A percentile compares a stretch with the other conserved stretches of the same genome.
Evolutionary conservation across 2,329 filamentous ascomycete species (phyloP).

Genomic region (Septoria linicola): DNA sequence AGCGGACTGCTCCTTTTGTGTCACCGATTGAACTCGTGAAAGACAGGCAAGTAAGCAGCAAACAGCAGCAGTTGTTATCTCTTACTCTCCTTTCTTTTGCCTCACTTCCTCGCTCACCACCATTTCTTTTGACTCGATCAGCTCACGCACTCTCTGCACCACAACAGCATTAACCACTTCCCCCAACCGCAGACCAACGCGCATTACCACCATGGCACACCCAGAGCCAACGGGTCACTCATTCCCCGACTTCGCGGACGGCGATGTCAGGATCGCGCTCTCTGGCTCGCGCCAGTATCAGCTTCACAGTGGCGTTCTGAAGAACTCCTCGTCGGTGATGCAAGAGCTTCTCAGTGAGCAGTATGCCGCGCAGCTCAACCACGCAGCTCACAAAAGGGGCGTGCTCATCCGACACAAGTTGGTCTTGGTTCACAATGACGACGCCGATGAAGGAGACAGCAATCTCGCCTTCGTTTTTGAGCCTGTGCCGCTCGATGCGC

Average conservation of each 20-base stretch:
- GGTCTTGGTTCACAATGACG: slow-evolving; percentile 22
- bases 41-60: too few relatives aligned
- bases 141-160: background rate
- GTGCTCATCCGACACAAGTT: slow-evolving; percentile 27
- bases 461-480: slow-evolving; percentile 17
- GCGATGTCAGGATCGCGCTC: slow-evolving; percentile 43
- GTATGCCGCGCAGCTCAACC: slow-evolving; percentile 33
- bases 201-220: background rate
- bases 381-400: slow-evolving; percentile 32
- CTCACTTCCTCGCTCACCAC: too few relatives aligned
- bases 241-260: slow-evolving; percentile 43
- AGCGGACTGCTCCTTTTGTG: too few relatives aligned
- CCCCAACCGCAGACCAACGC: background rate
- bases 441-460: slow-evolving; percentile 16
- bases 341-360: slow-evolving; percentile 25
- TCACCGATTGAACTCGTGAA: too few relatives aligned
- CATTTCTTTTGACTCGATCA: too few relatives aligned
- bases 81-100: too few relatives aligned
- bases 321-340: slow-evolving; percentile 26
- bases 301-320: slow-evolving; percentile 42
- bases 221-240: slow-evolving; percentile 5
- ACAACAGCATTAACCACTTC: slow-evolving; percentile 1
- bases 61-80: too few relatives aligned
- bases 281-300: slow-evolving; percentile 39
- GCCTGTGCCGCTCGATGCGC: slow-evolving; percentile 22